A percentile compares a stretch with the other conserved stretches of the same genome.
Evolutionary conservation across 208 protist species (phyloP).

Genomic region (Trypanosoma theileri): DNA sequence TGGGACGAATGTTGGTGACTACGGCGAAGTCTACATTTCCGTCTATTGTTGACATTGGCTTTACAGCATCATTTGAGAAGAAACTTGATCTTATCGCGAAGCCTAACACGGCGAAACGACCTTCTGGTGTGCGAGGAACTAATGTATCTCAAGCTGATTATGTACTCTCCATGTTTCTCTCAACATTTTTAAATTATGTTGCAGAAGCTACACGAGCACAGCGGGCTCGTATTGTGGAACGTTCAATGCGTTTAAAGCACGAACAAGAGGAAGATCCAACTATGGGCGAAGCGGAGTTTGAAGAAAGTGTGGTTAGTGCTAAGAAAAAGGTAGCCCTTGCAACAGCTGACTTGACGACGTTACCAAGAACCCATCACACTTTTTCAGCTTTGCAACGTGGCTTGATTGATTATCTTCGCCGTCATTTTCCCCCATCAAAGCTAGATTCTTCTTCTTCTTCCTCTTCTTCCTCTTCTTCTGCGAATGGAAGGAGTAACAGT

Average conservation of each 20-base stretch:
- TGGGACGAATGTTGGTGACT: conserved; percentile 73
- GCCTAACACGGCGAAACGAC: conserved; percentile 28
- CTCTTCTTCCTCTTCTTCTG: background rate
- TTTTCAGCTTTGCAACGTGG: conserved; percentile 87
- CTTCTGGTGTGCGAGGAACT: conserved; percentile 11
- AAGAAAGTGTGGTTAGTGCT: conserved; percentile 44
- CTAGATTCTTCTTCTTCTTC: background rate
- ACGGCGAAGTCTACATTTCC: conserved; percentile 78
- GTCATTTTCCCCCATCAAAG: conserved; percentile 61
- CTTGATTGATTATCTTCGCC: conserved; percentile 77
- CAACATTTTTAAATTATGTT: conserved; percentile 85
- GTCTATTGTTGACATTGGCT: conserved; percentile 90
- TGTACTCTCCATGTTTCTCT: conserved; percentile 84
- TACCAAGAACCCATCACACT: conserved; percentile 59
- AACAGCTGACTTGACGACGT: conserved; percentile 60
- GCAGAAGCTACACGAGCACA: conserved; percentile 76
- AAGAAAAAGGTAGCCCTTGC: conserved; percentile 38
- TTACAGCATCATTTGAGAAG: conserved; percentile 87
- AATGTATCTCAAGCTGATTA: conserved; percentile 69
- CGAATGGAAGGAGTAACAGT: background rate
- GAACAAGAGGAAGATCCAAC: conserved; percentile 31
- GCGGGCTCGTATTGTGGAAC: conserved; percentile 63
- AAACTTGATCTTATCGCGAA: conserved; percentile 88
- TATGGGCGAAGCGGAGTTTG: conserved; percentile 30
- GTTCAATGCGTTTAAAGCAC: conserved; percentile 60